These are phyloP conservation scores for Malus asiatica DNA, from an alignment of 306 rosid species.

Conservation along the genomic window DNA sequence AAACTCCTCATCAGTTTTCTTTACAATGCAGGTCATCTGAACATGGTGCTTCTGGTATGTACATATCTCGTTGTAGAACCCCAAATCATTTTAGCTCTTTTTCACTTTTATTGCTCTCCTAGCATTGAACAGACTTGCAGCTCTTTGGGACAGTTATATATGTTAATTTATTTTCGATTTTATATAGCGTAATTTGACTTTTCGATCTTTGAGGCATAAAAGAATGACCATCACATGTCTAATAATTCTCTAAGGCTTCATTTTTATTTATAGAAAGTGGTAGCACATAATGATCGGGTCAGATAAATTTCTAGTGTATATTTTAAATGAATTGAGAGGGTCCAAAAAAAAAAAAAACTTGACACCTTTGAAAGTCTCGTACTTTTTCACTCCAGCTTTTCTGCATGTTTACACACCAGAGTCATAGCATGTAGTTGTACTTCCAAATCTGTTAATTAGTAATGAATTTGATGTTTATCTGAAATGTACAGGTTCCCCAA, in stretches of 20 bases:
- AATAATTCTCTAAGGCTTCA: neutral
- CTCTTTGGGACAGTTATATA: neutral
- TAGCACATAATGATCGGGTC: neutral
- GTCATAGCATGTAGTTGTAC: neutral
- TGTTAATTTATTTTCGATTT: neutral
- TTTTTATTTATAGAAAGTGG: neutral
- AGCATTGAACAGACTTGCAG: neutral
- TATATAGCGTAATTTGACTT: neutral
- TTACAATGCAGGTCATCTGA: slow-evolving; percentile 59
- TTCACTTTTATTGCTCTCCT: neutral
- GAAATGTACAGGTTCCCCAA: slow-evolving; percentile 52
- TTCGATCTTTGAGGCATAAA: neutral
- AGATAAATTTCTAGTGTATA: neutral
- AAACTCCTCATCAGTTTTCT: slow-evolving; percentile 17
- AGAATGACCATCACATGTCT: neutral
- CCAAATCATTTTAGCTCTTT: neutral
- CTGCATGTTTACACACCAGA: neutral
- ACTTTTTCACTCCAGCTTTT: neutral
- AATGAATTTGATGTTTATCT: slow-evolving; percentile 9
- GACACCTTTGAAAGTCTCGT: neutral
- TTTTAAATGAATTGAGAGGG: neutral
- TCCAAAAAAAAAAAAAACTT: neutral
- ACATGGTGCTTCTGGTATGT: slow-evolving; percentile 71
- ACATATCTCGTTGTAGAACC: slow-evolving; percentile 14
- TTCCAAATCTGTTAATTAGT: neutral